Evolutionary conservation across 192 early-diverging fungal species (phyloP), one percentile per base, ranked within the genome.

Genomic region (Spinellus fusiger): DNA sequence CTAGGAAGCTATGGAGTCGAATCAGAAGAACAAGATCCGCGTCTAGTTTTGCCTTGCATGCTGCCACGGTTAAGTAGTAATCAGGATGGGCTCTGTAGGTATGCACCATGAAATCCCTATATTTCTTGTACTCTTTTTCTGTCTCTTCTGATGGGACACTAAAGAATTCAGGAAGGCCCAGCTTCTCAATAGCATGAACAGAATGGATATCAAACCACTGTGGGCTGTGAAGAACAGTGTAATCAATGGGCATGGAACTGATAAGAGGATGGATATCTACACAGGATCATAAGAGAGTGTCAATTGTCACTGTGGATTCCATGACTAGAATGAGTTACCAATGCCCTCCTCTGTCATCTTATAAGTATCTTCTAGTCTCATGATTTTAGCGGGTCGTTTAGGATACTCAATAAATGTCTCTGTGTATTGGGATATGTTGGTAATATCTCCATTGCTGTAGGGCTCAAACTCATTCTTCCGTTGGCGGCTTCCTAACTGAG

Each of bases 1-100:
- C 96, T 34, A 98, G 73, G 57, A 98, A 95, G 1, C 93, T 88
- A 71, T 98, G 96, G 5, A 98, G 88, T 38, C 95, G 80, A 65
- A 97, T 91, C 46, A 98, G 89, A 1, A 89, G 85, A 64, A 94
- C 93, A 7, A 96, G 87, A 76, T 98, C 96, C 6, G 93, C 93
- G 4, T 89, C 90, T 64, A 96, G 76, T 73, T 95, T 93, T 33
- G 93, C 77, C 35, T 93, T 80, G 74, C 94, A 95, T 2, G 96
- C 93, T 5, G 92, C 94, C 4, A 96, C 90, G 8, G 94, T 96
- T 31, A 98, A 75, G 71, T 96, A 98, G 67, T 97, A 93, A 13
- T 78, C 68, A 1, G 96, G 93, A 66, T 93, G 93, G 50, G 92
- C 79, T 16, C 93, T 87, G 76, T 96, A 96, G n/a, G 86, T 89